Evolutionary conservation across 164 flowering plant species (phyloP).

Genomic region (Sedum album): DNA sequence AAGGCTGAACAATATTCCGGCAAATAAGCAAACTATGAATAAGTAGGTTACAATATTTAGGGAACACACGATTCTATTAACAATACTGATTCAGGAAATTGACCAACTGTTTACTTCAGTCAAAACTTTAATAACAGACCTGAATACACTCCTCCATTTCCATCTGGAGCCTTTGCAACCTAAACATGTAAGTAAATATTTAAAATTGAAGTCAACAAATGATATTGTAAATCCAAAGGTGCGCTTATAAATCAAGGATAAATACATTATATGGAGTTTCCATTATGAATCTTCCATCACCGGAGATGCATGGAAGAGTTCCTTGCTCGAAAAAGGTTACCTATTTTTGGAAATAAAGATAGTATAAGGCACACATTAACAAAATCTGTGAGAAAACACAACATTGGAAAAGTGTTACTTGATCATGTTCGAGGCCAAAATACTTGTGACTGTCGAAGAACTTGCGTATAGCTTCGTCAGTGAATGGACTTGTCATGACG

Average conservation of each 20-base stretch:
- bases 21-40: constrained; percentile 11
- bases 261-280: constrained; percentile 62
- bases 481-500: constrained; percentile 97
- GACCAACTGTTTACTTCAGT: background rate
- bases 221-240: background rate
- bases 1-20: constrained; percentile 51
- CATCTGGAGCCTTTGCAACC: constrained; percentile 98
- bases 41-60: background rate
- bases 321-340: constrained; percentile 97
- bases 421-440: constrained; percentile 90
- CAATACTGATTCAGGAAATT: background rate
- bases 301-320: constrained; percentile 93
- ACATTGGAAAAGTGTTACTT: constrained; percentile 33
- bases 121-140: constrained; percentile 29
- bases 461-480: constrained; percentile 79
- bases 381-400: background rate
- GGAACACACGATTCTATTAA: background rate
- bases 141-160: constrained; percentile 97
- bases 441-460: constrained; percentile 83
- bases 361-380: constrained; percentile 5
- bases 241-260: background rate
- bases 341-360: constrained; percentile 25
- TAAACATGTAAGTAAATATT: constrained; percentile 27
- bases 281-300: constrained; percentile 93
- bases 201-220: constrained; percentile 4